Conservation (phyloP, 441 rosid genomes). For the Populus trichocarpa region DNA sequence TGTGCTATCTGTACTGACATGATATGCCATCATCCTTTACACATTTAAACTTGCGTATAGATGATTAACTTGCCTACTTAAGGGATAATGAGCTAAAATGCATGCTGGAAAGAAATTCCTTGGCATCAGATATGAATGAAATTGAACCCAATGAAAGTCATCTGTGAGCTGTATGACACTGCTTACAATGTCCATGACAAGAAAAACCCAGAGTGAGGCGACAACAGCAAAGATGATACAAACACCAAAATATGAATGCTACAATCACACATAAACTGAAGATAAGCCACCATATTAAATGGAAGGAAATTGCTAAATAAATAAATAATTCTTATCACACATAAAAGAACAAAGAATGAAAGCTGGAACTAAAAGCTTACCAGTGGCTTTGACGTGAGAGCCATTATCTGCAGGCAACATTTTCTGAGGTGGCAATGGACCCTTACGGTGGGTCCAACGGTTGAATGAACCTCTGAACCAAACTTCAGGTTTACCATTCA, state of each 20-base stretch:
- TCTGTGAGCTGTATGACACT: not conserved
- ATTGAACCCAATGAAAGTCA: not conserved
- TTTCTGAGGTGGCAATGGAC: conserved; percentile 78
- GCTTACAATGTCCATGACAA: not conserved
- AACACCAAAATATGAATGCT: not conserved
- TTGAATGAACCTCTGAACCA: conserved; percentile 96
- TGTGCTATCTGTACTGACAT: not conserved
- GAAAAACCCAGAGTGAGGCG: not conserved
- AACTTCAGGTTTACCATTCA: conserved; percentile 79
- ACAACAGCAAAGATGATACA: not conserved
- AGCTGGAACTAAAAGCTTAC: conserved; percentile 32
- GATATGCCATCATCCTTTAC: not conserved
- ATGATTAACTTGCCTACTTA: not conserved
- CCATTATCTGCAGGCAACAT: conserved; percentile 62
- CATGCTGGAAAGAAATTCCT: not conserved
- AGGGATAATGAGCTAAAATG: not conserved
- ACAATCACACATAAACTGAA: not conserved
- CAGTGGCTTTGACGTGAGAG: conserved; percentile 60
- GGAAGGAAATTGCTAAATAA: not conserved
- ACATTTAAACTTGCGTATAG: not conserved
- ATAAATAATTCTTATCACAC: not conserved
- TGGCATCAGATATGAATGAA: not conserved
- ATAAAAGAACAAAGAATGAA: not conserved
- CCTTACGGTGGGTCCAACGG: conserved; percentile 83
- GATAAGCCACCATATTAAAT: not conserved